Percentiles rank a stretch among this genome's conserved stretches.
These are phyloP conservation scores for Metarhizium anisopliae DNA, from an alignment of 2,329 filamentous ascomycete genomes.

Conservation along the genomic window DNA sequence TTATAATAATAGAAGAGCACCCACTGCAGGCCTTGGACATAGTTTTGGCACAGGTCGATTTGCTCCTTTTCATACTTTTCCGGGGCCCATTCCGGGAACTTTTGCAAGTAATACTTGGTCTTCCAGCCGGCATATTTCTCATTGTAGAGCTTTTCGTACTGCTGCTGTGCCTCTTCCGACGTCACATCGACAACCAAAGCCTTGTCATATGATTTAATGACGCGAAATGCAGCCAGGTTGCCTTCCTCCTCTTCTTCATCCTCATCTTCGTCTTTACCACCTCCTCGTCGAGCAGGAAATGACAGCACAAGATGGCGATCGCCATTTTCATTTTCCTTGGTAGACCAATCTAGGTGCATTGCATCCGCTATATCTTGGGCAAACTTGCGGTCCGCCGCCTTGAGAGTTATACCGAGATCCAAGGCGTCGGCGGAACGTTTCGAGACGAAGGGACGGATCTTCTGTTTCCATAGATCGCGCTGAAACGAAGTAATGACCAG, in stretches of 20 bases:
- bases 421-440: slow-evolving; percentile 56
- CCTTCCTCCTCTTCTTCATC: slow-evolving; percentile 62
- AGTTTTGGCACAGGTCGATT: slow-evolving; percentile 81
- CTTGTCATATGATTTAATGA: slow-evolving; percentile 85
- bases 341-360: slow-evolving; percentile 48
- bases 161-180: slow-evolving; percentile 66
- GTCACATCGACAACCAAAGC: slow-evolving; percentile 76
- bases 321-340: slow-evolving; percentile 47
- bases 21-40: slow-evolving; percentile 96
- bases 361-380: slow-evolving; percentile 73
- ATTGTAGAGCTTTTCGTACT: slow-evolving; percentile 79
- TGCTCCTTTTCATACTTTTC: slow-evolving; percentile 70
- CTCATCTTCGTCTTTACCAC: slow-evolving; percentile 25
- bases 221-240: slow-evolving; percentile 72
- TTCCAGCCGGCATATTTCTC: slow-evolving; percentile 90
- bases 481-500: slow-evolving; percentile 71
- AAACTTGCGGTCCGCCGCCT: slow-evolving; percentile 85
- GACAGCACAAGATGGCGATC: slow-evolving; percentile 42
- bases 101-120: slow-evolving; percentile 81
- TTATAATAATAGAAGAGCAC: slow-evolving; percentile 97
- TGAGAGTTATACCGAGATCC: slow-evolving; percentile 63
- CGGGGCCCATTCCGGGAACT: slow-evolving; percentile 78
- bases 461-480: slow-evolving; percentile 69
- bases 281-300: slow-evolving; percentile 38
- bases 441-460: slow-evolving; percentile 74